Base-by-base conservation (phyloP, 352 stramenopile genomes). In the Globisporangium paroecandrum region DNA sequence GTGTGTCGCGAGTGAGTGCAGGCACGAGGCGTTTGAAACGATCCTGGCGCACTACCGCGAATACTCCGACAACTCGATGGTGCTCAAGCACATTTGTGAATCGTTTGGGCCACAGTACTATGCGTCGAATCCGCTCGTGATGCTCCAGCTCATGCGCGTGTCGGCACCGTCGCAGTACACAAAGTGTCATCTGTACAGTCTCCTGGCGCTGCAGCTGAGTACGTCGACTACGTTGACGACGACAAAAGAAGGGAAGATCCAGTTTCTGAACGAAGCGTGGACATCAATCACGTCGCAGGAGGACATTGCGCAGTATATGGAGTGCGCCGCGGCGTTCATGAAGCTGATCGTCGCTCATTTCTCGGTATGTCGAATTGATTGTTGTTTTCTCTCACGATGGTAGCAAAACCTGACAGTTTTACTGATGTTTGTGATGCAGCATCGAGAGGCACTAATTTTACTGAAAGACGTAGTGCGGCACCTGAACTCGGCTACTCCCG, bases 211-310 rank as follows among this genome's bases (percentile, higher is more conserved):
- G 4, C 83, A 94, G 49, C 64, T 94, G 27, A 90, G 80, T 38
- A 68, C 68, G 20, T 68, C 65, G 10, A 38, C n/a, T n/a, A 68
- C 83, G 49, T 63, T 77, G 3, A 57, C 69, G 1, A 73, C 72
- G 53, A 72, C 73, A 59, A 69, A 74, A 38, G 76, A 83, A 36
- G 79, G 70, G 2, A 90, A 90, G 27, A 59, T 96, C 18, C 75
- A 79, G n/a, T 93, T 97, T 69, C 63, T 97, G 20, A 97, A 97
- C 68, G 79, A 91, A 47, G 85, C 86, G 6, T 97, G 91, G 91
- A 83, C 77, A 15, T 89, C 75, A 0, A 87, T 96, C n/a, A 93
- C 82, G 18, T 73, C 77, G 7, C 79, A 90, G 64, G 74, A 84
- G 62, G 77, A 95, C 36, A 80, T 96, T 3, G 77, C 79, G 24